Evolutionary conservation across 106 monocot species (phyloP).

Genomic region (Alisma plantagoaquatica): DNA sequence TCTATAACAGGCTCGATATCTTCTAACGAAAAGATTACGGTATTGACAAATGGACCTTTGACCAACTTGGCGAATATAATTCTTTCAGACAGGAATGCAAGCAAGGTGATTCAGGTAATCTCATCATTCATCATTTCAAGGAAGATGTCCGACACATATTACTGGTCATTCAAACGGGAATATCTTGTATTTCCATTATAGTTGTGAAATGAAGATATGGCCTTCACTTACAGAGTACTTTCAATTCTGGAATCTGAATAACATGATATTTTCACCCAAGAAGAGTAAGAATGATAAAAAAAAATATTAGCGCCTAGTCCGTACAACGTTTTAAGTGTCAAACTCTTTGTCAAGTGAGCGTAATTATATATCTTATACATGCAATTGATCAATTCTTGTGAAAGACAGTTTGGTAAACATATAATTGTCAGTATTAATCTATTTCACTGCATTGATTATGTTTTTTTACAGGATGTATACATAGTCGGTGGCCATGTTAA

Average conservation of each 20-base stretch:
- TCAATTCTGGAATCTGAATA: not conserved
- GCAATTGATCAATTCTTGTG: too few relatives aligned
- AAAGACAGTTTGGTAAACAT: too few relatives aligned
- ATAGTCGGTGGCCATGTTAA: conserved; percentile 70
- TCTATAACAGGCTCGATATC: conserved; percentile 18
- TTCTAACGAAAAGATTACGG: conserved; percentile 35
- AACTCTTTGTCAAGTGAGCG: too few relatives aligned
- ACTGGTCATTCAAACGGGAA: not conserved
- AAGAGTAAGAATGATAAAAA: too few relatives aligned
- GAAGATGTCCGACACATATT: not conserved
- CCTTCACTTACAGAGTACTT: not conserved
- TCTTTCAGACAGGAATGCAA: conserved; percentile 41
- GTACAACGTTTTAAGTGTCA: too few relatives aligned
- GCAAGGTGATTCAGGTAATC: conserved; percentile 49
- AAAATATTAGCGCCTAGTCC: too few relatives aligned
- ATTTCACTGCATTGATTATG: too few relatives aligned
- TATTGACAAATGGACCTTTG: conserved; percentile 79
- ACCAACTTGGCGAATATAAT: conserved; percentile 81
- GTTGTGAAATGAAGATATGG: too few relatives aligned
- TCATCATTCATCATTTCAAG: not conserved
- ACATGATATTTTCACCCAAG: too few relatives aligned
- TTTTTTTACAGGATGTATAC: conserved; percentile 43
- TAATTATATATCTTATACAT: too few relatives aligned
- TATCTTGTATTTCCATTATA: not conserved
- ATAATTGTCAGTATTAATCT: too few relatives aligned